Conservation (phyloP, 2,329 filamentous ascomycete species). For the Cercospora zeae-maydis region DNA sequence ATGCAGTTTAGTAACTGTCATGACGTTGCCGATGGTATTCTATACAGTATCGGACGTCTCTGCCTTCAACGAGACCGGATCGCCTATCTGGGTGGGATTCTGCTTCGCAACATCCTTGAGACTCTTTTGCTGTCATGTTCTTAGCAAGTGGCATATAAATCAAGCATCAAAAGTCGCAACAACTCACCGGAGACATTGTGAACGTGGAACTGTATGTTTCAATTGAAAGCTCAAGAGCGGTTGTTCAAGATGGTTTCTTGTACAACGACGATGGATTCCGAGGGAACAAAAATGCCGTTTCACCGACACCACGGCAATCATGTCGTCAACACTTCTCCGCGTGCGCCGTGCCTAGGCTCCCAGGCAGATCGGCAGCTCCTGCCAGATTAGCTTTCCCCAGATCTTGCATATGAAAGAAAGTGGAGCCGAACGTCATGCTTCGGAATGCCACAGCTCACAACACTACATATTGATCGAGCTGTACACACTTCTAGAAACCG, state of each 20-base stretch:
- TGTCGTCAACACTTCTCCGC: constrained; percentile 24
- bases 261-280: background rate
- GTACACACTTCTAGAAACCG: constrained; percentile 30
- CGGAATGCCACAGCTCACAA: background rate
- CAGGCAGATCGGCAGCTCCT: constrained; percentile 11
- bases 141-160: background rate
- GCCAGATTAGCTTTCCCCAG: constrained; percentile 12
- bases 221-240: background rate
- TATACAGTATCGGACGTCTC: constrained; percentile 34
- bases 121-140: constrained; percentile 16
- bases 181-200: background rate
- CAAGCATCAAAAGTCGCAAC: background rate
- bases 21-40: background rate
- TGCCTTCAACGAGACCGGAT: constrained; percentile 38
- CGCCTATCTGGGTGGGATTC: constrained; percentile 35
- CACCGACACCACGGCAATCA: constrained; percentile 12
- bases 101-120: constrained; percentile 27
- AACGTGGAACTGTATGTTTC: too few relatives aligned
- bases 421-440: constrained; percentile 1
- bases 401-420: constrained; percentile 3
- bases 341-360: background rate
- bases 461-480: constrained; percentile 2
- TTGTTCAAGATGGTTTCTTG: background rate
- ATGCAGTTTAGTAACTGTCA: background rate
- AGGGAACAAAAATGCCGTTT: background rate